Conservation (phyloP, 176 grass and related monocot species). For the Aegilops longissima region DNA sequence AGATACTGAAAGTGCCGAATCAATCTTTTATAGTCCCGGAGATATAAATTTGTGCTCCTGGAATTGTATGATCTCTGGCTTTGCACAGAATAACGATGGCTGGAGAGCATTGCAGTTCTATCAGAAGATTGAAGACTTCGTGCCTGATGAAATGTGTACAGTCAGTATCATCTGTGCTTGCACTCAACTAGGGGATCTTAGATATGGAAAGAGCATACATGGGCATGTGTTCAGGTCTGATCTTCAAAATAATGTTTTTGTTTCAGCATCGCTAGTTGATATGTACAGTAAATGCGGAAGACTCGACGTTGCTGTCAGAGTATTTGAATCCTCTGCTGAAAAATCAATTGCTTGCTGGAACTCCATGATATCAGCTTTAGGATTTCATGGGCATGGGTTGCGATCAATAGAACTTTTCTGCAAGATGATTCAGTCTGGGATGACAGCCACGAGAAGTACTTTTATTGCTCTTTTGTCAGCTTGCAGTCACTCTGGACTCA, state of each 20-base stretch:
- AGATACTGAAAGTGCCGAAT: conserved; percentile 62
- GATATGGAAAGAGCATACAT: conserved; percentile 69
- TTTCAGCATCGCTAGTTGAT: conserved; percentile 77
- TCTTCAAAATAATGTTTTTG: conserved; percentile 59
- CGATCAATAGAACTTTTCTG: conserved; percentile 68
- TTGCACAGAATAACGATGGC: conserved; percentile 55
- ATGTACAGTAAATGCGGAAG: conserved; percentile 89
- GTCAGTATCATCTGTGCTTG: conserved; percentile 64
- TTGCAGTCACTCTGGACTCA: conserved; percentile 73
- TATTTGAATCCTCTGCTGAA: conserved; percentile 58
- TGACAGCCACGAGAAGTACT: conserved; percentile 63
- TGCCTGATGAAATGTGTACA: conserved; percentile 59
- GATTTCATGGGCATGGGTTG: conserved; percentile 68
- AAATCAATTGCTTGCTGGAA: conserved; percentile 89
- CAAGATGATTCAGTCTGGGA: conserved; percentile 60
- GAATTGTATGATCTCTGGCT: conserved; percentile 88
- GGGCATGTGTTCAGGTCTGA: conserved; percentile 54
- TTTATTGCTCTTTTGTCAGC: conserved; percentile 83
- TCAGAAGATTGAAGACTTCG: conserved; percentile 45
- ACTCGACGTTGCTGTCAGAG: conserved; percentile 44
- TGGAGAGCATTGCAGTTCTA: conserved; percentile 68
- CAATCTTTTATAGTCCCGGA: conserved; percentile 42
- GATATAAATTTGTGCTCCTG: conserved; percentile 72
- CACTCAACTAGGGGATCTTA: conserved; percentile 58
- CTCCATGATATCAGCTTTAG: conserved; percentile 83